Percentiles rank a stretch among this genome's conserved stretches.
These are phyloP conservation scores for Ophiostoma ulmi DNA, from an alignment of 2,329 filamentous ascomycete genomes.

Conservation along the genomic window DNA sequence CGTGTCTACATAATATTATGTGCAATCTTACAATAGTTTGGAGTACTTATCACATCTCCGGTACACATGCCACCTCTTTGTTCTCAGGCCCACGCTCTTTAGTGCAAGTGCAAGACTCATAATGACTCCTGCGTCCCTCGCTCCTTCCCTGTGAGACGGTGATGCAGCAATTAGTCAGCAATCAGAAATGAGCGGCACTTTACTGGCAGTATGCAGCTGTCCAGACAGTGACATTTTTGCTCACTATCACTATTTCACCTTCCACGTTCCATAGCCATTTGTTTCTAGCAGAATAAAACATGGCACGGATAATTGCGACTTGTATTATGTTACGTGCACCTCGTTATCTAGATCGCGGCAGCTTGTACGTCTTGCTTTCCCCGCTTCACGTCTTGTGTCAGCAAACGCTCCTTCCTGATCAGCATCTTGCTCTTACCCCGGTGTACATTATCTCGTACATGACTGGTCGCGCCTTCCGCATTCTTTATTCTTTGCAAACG, in stretches of 20 bases:
- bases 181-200: neutral
- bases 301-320: neutral
- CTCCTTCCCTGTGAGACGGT: neutral
- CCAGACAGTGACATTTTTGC: neutral
- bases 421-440: neutral
- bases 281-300: neutral
- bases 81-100: neutral
- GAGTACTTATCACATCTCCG: no score
- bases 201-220: neutral
- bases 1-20: no score
- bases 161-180: neutral
- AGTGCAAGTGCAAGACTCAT: neutral
- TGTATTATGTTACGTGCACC: neutral
- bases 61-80: neutral
- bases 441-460: slow-evolving; percentile 1
- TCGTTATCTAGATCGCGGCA: slow-evolving; percentile 6
- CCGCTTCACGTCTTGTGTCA: slow-evolving; percentile 15
- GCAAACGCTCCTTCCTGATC: neutral
- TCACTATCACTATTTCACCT: neutral
- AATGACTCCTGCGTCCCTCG: neutral
- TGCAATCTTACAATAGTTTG: no score
- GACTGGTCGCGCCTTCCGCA: slow-evolving; percentile 15
- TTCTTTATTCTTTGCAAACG: neutral
- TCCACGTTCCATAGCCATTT: no score
- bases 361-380: neutral